Base-by-base conservation (phyloP, 106 monocot genomes). In the Platanthera zijinensis region DNA sequence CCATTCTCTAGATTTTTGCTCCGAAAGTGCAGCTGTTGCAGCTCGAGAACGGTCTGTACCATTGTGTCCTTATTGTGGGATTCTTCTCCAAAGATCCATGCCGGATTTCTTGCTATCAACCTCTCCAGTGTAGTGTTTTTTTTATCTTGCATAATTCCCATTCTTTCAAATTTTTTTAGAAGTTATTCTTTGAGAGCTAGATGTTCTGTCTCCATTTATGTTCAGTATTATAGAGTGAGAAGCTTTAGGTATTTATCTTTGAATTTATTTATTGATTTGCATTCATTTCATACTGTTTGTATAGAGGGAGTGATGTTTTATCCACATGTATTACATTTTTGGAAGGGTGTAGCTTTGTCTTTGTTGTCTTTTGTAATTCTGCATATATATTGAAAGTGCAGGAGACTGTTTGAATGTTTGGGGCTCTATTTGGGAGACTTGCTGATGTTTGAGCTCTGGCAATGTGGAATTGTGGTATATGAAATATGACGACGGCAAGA, bases 31-130 rank as follows among this genome's bases (percentile, higher is more conserved):
- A 50, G 45, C 48, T 14, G 63, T 67, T 48, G 51, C 51, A 22
- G 52, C n/a, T 0, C 22, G 49, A 10, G 59, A 52, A 48, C 39
- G 13, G 3, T 10, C 48, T 17, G 51, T 73, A 54, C 84, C 97
- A 0, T 79, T 81, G 51, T 97, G 96, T 46, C 87, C 87, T 0
- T 97, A 89, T 30, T 97, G 96, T 77, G 96, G 96, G 66, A 82
- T 97, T 69, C 25, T 94, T 73, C 51, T 94, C 28, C 84, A 89
- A 62, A 89, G 89, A 78, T 46, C 67, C 5, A 19, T 85, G 75
- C 92, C 89, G 0, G 86, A 89, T 6, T 92, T 92, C 75, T 72
- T 92, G 61, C 66, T 89, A 0, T 86, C 92, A 11, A 11, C 81
- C 30, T 84, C 69, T 12, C 91, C 88, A 50, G 84, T 91, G 1